Percentiles rank a stretch among this genome's conserved stretches.
phyloP scores from a whole-genome alignment of 495 filamentous ascomycete species.

The Trypethelium eluteriae region DNA sequence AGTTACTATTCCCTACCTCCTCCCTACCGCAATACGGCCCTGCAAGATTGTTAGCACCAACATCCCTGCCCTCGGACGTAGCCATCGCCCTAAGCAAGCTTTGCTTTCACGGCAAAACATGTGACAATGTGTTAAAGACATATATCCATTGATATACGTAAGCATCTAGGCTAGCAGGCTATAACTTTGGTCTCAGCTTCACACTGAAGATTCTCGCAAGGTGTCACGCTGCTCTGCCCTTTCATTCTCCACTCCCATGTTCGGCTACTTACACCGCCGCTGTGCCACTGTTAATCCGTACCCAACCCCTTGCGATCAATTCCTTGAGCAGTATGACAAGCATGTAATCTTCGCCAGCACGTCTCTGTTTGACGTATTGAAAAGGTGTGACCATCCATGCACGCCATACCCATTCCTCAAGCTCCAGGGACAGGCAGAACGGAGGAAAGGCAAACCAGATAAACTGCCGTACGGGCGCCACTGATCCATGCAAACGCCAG shows the following conservation, averaged over 20 bases:
- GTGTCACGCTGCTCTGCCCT: not conserved
- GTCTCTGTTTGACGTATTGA: conserved; percentile 7
- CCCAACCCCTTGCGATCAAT: not conserved
- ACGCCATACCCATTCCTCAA: not conserved
- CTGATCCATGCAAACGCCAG: not conserved
- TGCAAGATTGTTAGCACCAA: too few relatives aligned
- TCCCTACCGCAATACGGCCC: too few relatives aligned
- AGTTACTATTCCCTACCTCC: too few relatives aligned
- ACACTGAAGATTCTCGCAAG: not conserved
- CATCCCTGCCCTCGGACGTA: not conserved
- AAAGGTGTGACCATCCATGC: not conserved
- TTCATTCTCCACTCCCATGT: not conserved
- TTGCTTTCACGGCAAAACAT: not conserved
- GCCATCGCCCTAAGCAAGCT: not conserved
- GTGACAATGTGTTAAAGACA: not conserved
- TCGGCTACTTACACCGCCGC: not conserved
- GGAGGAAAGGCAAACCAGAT: not conserved
- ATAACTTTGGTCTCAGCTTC: not conserved
- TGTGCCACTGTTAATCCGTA: not conserved
- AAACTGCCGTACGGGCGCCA: not conserved
- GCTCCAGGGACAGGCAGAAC: not conserved
- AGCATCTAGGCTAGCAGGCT: not conserved
- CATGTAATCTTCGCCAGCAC: not conserved
- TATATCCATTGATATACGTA: conserved; percentile 2
- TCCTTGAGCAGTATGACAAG: not conserved